Percentiles rank a stretch among this genome's conserved stretches.
These are phyloP conservation scores for Exutisphaerella laricina DNA, from an alignment of 2,329 filamentous ascomycete genomes.

Conservation along the genomic window DNA sequence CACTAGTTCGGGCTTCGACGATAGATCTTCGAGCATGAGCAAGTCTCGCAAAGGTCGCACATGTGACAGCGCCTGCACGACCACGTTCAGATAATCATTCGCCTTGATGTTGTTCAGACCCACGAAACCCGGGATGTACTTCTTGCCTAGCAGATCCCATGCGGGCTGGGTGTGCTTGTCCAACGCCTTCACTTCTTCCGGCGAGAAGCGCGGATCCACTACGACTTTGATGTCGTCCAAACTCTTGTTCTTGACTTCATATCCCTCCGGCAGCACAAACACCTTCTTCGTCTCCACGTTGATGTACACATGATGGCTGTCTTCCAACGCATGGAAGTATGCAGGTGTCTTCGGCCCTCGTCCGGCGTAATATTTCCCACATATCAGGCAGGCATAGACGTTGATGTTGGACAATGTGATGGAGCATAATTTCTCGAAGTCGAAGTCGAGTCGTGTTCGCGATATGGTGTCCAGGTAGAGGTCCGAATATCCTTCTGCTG, in stretches of 20 bases:
- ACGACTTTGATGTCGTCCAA: slow-evolving; percentile 98
- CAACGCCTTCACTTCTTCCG: slow-evolving; percentile 70
- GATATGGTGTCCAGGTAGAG: slow-evolving; percentile 97
- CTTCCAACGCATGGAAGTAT: slow-evolving; percentile 94
- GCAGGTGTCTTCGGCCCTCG: slow-evolving; percentile 90
- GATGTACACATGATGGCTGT: slow-evolving; percentile 95
- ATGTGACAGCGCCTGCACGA: slow-evolving; percentile 86
- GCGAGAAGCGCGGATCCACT: slow-evolving; percentile 80
- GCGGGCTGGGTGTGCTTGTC: slow-evolving; percentile 59
- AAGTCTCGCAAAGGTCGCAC: slow-evolving; percentile 85
- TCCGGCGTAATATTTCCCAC: slow-evolving; percentile 96
- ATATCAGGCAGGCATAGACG: slow-evolving; percentile 94
- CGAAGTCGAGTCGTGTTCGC: slow-evolving; percentile 87
- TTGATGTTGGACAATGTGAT: slow-evolving; percentile 97
- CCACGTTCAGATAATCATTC: slow-evolving; percentile 96
- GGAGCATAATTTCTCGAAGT: slow-evolving; percentile 98
- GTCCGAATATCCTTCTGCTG: slow-evolving; percentile 84
- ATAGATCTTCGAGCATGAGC: slow-evolving; percentile 80
- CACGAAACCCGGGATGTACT: slow-evolving; percentile 90
- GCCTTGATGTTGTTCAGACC: slow-evolving; percentile 99
- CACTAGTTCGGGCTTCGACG: slow-evolving; percentile 69
- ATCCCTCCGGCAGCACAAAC: slow-evolving; percentile 89
- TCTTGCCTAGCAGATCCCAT: slow-evolving; percentile 74
- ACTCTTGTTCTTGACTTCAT: slow-evolving; percentile 90
- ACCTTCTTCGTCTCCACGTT: slow-evolving; percentile 93